Evolutionary conservation across 2,329 filamentous ascomycete genomes (phyloP).

Genomic region (Trichophaea hybrida): DNA sequence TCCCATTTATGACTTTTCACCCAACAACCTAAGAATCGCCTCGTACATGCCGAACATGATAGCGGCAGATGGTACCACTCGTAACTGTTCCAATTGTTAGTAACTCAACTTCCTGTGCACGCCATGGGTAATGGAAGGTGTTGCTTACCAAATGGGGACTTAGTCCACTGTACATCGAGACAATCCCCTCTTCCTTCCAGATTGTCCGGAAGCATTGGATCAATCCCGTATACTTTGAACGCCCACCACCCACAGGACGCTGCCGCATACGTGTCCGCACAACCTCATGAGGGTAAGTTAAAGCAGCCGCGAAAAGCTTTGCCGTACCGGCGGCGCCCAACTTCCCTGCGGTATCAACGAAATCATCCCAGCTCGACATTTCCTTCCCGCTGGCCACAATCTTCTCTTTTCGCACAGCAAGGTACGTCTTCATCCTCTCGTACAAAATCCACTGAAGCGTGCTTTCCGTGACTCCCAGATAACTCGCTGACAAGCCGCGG

Average conservation of each 20-base stretch:
- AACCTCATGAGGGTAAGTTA: constrained; percentile 89
- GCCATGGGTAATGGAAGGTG: neutral
- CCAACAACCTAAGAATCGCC: constrained; percentile 17
- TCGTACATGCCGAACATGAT: constrained; percentile 86
- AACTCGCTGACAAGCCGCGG: constrained; percentile 79
- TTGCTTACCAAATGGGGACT: constrained; percentile 65
- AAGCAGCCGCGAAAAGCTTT: constrained; percentile 68
- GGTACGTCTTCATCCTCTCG: constrained; percentile 71
- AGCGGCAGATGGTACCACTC: constrained; percentile 79
- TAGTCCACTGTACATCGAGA: constrained; percentile 74
- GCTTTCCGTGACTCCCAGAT: constrained; percentile 78
- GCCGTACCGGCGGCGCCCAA: constrained; percentile 64
- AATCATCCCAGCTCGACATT: constrained; percentile 57
- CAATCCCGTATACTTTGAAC: constrained; percentile 75
- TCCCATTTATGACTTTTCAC: constrained; percentile 15
- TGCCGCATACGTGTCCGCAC: constrained; percentile 65
- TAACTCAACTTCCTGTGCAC: neutral
- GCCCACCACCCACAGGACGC: constrained; percentile 57
- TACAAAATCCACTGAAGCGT: constrained; percentile 90
- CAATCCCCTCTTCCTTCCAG: constrained; percentile 75
- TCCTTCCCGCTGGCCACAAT: constrained; percentile 45
- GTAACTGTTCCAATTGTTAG: constrained; percentile 27
- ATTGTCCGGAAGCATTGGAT: constrained; percentile 78
- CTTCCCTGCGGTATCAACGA: constrained; percentile 65
- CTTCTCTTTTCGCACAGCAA: constrained; percentile 49